Base-by-base conservation (phyloP, 176 grass and related monocot genomes). In the Ampelocalamus luodianensis region DNA sequence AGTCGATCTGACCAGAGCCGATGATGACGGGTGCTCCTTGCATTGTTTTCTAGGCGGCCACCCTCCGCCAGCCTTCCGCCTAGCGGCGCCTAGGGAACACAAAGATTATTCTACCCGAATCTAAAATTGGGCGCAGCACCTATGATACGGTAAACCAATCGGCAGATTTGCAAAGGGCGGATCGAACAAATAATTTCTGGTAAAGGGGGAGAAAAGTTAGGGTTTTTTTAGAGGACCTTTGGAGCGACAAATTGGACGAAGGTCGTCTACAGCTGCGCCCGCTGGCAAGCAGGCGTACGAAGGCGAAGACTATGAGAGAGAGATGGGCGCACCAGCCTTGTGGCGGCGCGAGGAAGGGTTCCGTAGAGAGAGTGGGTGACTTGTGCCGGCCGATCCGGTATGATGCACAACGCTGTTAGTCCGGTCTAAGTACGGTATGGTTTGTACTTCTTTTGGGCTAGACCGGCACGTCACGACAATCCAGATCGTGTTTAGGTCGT, bases 241-340 rank as follows among this genome's bases (percentile, higher is more conserved):
- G 68, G 58, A 72, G 56, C 58, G 26, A 73, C 69, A 53, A 45
- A 59, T 61, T 29, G 55, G 69, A 49, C 6, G 81, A 46, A 62
- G 58, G 82, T 17, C 20, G 44, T 38, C 58, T 18, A 59, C 37
- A 56, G 51, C 51, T 59, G 67, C 64, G 48, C 67, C 27, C 66
- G 32, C 42, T 29, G 18, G 53, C 54, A 10, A 56, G 7, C 20
- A 56, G 6, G 20, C 54, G 54, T 56, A n/a, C 5, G 17, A 55
- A 58, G 56, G 22, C 9, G 56, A 60, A 23, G 55, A 44, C 29
- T 10, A 32, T 24, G 17, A 16, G 48, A 34, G 32, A 34, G 32
- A 34, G 32, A 34, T 29, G 3, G n/a, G 18, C 18, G 43, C 44
- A 18, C 11, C 70, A 11, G 11, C 18, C 43, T 49, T 50, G 71